phyloP scores from a whole-genome alignment of 2,329 filamentous ascomycete genomes.

The Cucurbitaria berberidis region DNA sequence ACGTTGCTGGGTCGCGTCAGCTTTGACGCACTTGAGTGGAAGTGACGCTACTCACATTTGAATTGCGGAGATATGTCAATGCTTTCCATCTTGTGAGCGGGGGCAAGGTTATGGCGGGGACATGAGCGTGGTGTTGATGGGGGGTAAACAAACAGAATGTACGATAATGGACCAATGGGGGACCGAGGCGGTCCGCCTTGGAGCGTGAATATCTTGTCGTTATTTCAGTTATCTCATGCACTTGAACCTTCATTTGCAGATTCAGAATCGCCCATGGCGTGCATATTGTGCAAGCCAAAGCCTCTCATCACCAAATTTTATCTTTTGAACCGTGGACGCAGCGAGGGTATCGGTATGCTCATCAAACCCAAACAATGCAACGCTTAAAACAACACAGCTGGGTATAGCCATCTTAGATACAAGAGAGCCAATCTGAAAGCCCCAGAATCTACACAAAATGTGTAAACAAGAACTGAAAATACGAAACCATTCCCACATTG shows the following conservation, averaged over 20 bases:
- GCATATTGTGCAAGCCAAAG: not conserved
- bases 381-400: conserved; percentile 8
- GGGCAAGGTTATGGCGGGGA: conserved; percentile 6
- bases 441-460: conserved; percentile 8
- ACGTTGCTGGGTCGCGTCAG: conserved; percentile 35
- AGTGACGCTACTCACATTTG: conserved; percentile 27
- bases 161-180: conserved; percentile 26
- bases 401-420: conserved; percentile 26
- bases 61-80: conserved; percentile 39
- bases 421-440: conserved; percentile 12
- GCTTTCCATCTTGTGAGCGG: conserved; percentile 29
- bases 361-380: conserved; percentile 21
- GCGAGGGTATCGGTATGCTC: conserved; percentile 45
- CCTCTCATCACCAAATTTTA: conserved; percentile 10
- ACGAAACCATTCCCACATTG: conserved; percentile 10
- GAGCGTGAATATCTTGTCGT: not conserved
- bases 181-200: conserved; percentile 1
- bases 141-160: conserved; percentile 36
- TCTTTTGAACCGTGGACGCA: conserved; percentile 31
- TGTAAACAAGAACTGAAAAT: conserved; percentile 20
- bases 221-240: not conserved
- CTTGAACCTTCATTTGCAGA: not conserved
- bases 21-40: not conserved
- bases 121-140: conserved; percentile 26
- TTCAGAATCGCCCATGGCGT: not conserved